Percentiles rank a stretch among this genome's conserved stretches.
These are phyloP conservation scores for Zanthoxylum bungeanum DNA, from an alignment of 345 rosid species.

Conservation along the genomic window DNA sequence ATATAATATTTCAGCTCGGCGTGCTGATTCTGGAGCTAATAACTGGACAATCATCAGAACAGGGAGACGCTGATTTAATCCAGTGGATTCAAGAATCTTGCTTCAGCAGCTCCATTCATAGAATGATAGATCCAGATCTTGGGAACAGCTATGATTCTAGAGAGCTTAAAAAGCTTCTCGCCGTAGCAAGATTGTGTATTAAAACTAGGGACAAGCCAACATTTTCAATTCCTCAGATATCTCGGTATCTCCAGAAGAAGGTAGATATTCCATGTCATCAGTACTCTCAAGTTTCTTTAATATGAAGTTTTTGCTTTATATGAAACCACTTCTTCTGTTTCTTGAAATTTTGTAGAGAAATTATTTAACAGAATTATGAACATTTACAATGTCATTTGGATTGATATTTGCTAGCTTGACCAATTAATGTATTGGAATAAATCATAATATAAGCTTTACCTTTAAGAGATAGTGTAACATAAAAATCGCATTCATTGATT, in stretches of 20 bases:
- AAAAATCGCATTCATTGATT: not conserved
- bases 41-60: constrained; percentile 85
- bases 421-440: not conserved
- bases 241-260: constrained; percentile 72
- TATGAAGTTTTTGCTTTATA: not conserved
- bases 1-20: constrained; percentile 79
- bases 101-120: constrained; percentile 57
- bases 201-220: constrained; percentile 56
- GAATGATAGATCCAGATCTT: constrained; percentile 90
- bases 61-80: constrained; percentile 53
- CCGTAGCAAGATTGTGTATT: constrained; percentile 71
- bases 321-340: no score
- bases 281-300: not conserved
- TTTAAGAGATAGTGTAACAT: no score
- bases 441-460: not conserved
- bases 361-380: no score
- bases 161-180: constrained; percentile 69
- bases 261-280: constrained; percentile 22
- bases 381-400: no score
- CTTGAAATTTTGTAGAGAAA: no score
- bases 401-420: not conserved
- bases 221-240: constrained; percentile 53
- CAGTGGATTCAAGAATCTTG: constrained; percentile 81
- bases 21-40: constrained; percentile 78
- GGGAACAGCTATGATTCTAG: constrained; percentile 57